Conservation (phyloP, 352 stramenopile genomes). For the Phytophthora fragariae region DNA sequence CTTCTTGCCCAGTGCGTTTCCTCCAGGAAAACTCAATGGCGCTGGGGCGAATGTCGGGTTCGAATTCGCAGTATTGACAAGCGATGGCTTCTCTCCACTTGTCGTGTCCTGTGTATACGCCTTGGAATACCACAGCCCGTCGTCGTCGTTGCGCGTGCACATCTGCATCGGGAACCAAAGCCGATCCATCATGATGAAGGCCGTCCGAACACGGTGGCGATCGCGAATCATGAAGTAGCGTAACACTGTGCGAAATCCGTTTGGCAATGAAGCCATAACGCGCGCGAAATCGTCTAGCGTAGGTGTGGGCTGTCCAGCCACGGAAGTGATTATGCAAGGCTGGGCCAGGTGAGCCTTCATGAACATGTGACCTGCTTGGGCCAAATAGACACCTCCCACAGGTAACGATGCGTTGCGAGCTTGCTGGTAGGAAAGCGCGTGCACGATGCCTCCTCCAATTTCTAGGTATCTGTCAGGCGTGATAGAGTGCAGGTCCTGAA, state of each 20-base stretch:
- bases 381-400: constrained; percentile 83
- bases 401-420: constrained; percentile 84
- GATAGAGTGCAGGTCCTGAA: constrained; percentile 87
- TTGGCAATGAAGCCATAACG: constrained; percentile 75
- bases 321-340: constrained; percentile 87
- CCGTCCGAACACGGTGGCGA: constrained; percentile 82
- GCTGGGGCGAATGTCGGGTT: constrained; percentile 66
- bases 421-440: constrained; percentile 91
- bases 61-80: constrained; percentile 35
- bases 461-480: constrained; percentile 87
- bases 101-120: constrained; percentile 27
- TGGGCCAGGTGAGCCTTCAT: constrained; percentile 88
- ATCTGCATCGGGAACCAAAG: constrained; percentile 92
- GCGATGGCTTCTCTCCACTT: constrained; percentile 31
- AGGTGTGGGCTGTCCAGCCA: constrained; percentile 82
- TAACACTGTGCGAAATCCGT: constrained; percentile 84
- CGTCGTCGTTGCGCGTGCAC: constrained; percentile 73
- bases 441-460: constrained; percentile 86
- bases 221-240: constrained; percentile 90
- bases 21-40: constrained; percentile 75
- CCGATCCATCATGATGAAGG: constrained; percentile 91
- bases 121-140: constrained; percentile 75
- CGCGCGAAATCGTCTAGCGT: constrained; percentile 85
- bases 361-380: constrained; percentile 92
- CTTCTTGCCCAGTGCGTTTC: constrained; percentile 73